Conservation (phyloP, 2,329 filamentous ascomycete genomes). For the Aspergillus versicolor region DNA sequence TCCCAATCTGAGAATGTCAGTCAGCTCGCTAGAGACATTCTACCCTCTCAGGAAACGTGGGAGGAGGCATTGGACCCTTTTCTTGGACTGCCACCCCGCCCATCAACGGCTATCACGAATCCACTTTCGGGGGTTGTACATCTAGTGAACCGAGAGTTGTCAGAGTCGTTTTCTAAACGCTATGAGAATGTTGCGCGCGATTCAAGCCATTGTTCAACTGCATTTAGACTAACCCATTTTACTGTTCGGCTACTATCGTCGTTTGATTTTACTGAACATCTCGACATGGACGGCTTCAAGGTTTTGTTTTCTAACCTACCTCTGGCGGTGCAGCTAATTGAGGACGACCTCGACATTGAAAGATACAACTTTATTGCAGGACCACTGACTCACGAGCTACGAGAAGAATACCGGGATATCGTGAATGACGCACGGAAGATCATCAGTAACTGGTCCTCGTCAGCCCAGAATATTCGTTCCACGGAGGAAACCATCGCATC, state of each 20-base stretch:
- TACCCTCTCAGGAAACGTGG: conserved; percentile 69
- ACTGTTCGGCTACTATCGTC: conserved; percentile 57
- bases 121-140: conserved; percentile 69
- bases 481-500: conserved; percentile 23
- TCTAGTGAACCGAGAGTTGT: conserved; percentile 50
- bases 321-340: conserved; percentile 56
- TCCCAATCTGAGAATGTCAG: conserved; percentile 26
- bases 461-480: conserved; percentile 16
- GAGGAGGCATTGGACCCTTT: conserved; percentile 59
- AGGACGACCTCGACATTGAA: conserved; percentile 60
- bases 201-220: conserved; percentile 66
- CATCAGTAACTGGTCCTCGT: conserved; percentile 45
- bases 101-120: conserved; percentile 72
- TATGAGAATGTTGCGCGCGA: conserved; percentile 55
- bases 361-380: conserved; percentile 56
- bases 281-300: conserved; percentile 34
- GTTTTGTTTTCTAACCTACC: conserved; percentile 53
- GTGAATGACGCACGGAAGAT: conserved; percentile 52
- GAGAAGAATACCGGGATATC: conserved; percentile 54
- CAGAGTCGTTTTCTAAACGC: conserved; percentile 23
- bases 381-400: conserved; percentile 47
- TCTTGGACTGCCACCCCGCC: conserved; percentile 38
- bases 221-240: conserved; percentile 75
- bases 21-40: conserved; percentile 45
- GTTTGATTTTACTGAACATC: conserved; percentile 33